Conservation (phyloP, 441 rosid genomes). For the Arabidopsis hybrid region DNA sequence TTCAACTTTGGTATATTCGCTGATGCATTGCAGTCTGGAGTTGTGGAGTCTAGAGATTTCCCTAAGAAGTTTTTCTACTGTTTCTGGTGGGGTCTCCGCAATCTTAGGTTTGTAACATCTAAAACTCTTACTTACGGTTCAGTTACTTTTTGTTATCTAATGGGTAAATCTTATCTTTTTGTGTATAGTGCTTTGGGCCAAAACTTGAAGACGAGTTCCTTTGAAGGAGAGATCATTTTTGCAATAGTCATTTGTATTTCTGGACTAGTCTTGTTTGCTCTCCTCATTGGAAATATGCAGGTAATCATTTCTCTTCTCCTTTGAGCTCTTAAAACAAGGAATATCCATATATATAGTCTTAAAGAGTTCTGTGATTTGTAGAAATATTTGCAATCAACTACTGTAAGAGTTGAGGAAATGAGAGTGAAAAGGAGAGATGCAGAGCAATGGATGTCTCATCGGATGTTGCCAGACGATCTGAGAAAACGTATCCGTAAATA, state of each 20-base stretch:
- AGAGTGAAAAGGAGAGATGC: slow-evolving; percentile 56
- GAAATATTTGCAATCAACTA: slow-evolving; percentile 57
- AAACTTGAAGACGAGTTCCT: slow-evolving; percentile 51
- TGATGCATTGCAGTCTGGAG: slow-evolving; percentile 68
- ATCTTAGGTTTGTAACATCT: slow-evolving; percentile 68
- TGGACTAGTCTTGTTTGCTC: slow-evolving; percentile 57
- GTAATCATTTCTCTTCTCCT: slow-evolving; percentile 27
- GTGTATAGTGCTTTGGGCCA: slow-evolving; percentile 48
- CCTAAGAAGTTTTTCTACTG: slow-evolving; percentile 70
- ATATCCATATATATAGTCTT: background rate
- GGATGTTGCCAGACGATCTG: slow-evolving; percentile 56
- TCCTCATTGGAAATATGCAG: slow-evolving; percentile 66
- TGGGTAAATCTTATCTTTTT: background rate
- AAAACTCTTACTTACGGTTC: slow-evolving; percentile 1
- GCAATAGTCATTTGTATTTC: slow-evolving; percentile 51
- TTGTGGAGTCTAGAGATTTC: slow-evolving; percentile 61
- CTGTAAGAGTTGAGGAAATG: slow-evolving; percentile 58
- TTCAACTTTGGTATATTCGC: slow-evolving; percentile 89
- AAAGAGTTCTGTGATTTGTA: slow-evolving; percentile 15
- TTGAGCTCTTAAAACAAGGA: background rate
- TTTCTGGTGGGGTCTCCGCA: slow-evolving; percentile 98
- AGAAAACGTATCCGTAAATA: slow-evolving; percentile 50
- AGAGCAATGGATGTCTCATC: slow-evolving; percentile 65
- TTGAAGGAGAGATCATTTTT: slow-evolving; percentile 54
- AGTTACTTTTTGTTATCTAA: background rate